These are phyloP conservation scores for Ophiostoma novo-ulmi DNA, from an alignment of 2,329 filamentous ascomycete species.

Conservation along the genomic window DNA sequence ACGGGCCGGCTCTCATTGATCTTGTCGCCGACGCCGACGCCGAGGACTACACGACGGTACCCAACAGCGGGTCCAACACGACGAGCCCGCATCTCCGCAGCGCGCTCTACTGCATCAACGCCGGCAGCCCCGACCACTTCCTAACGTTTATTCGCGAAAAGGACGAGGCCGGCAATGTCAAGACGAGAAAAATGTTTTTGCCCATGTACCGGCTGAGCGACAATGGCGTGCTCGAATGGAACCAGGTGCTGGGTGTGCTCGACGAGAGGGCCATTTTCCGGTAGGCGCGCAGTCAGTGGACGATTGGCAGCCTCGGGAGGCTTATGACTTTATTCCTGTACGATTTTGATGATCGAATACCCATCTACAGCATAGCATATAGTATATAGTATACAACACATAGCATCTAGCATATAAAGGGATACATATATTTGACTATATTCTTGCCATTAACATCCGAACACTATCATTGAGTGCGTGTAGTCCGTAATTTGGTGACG, in stretches of 20 bases:
- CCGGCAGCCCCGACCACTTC: conserved; percentile 10
- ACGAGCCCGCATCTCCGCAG: background rate
- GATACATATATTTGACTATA: background rate
- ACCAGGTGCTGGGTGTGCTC: conserved; percentile 12
- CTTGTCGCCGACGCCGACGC: background rate
- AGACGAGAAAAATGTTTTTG: conserved; percentile 11
- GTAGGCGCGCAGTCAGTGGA: background rate
- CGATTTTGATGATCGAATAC: conserved; percentile 7
- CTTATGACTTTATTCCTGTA: conserved; percentile 5
- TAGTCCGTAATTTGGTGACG: background rate
- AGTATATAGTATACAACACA: background rate
- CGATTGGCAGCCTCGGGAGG: background rate
- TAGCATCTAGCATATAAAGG: background rate
- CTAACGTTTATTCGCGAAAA: background rate
- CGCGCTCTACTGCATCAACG: conserved; percentile 16
- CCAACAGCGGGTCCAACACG: conserved; percentile 10
- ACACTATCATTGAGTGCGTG: background rate
- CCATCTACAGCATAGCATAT: background rate
- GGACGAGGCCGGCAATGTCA: conserved; percentile 4
- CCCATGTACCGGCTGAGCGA: conserved; percentile 17
- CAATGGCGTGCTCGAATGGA: conserved; percentile 6
- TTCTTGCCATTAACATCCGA: background rate
- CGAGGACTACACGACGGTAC: background rate
- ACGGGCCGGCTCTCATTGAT: background rate
- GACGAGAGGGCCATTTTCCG: conserved; percentile 14